Evolutionary conservation across 176 grass and related monocot genomes (phyloP).

Genomic region (Triticum aestivum): IWGSC_CS_RefSeq_v2.1 NC_057801.1:601242164-601242663

Average conservation of each 20-base stretch:
- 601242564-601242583: too few relatives aligned
- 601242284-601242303: neutral
- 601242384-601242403: neutral
- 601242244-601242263: neutral
- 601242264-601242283: neutral
- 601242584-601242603: too few relatives aligned
- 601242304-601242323: neutral
- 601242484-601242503: neutral
- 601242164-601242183: neutral
- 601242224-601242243: neutral
- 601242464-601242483: neutral
- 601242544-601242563: neutral
- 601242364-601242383: neutral
- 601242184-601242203: neutral
- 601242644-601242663: too few relatives aligned
- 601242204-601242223: neutral
- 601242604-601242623: too few relatives aligned
- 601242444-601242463: neutral
- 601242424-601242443: neutral
- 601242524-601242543: neutral
- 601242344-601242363: neutral
- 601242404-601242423: neutral
- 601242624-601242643: too few relatives aligned
- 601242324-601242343: neutral
- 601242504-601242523: neutral